Percentiles rank a stretch among this genome's conserved stretches.
Conservation (phyloP, 331 rosid species). For the Spiraea crenata region DNA sequence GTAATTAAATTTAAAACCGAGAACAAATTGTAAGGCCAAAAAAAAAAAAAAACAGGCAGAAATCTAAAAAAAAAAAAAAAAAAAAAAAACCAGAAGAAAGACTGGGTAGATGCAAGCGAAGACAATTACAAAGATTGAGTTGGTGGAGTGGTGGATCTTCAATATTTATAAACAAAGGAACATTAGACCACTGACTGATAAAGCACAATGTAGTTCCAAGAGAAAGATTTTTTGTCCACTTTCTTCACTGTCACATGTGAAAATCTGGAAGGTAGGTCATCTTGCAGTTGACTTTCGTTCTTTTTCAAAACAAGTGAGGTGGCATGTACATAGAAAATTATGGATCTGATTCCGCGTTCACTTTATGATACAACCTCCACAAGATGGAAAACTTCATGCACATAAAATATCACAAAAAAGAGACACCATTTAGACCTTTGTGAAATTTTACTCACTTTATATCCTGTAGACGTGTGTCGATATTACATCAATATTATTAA, state of each 20-base stretch:
- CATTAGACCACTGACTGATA: neutral
- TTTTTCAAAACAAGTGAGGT: neutral
- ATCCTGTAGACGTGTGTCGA: no score
- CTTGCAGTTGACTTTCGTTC: neutral
- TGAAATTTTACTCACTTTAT: no score
- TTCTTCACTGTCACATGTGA: constrained; percentile 1
- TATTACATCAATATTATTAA: neutral
- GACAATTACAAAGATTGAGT: neutral
- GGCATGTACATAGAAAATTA: neutral
- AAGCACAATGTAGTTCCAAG: neutral
- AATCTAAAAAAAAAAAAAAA: no score
- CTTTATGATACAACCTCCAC: neutral
- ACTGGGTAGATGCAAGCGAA: neutral
- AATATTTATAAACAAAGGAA: neutral
- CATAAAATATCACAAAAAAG: no score
- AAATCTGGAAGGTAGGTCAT: constrained; percentile 11
- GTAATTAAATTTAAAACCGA: no score
- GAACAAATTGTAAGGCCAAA: no score
- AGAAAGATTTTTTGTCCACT: neutral
- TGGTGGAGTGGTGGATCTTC: neutral
- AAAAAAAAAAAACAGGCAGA: no score
- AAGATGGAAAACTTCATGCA: neutral
- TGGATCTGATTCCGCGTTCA: constrained; percentile 17
- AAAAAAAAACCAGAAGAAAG: no score
- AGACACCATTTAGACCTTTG: no score